Evolutionary conservation across 495 filamentous ascomycete genomes (phyloP).

Genomic region (Parachaetomium inaequale): DNA sequence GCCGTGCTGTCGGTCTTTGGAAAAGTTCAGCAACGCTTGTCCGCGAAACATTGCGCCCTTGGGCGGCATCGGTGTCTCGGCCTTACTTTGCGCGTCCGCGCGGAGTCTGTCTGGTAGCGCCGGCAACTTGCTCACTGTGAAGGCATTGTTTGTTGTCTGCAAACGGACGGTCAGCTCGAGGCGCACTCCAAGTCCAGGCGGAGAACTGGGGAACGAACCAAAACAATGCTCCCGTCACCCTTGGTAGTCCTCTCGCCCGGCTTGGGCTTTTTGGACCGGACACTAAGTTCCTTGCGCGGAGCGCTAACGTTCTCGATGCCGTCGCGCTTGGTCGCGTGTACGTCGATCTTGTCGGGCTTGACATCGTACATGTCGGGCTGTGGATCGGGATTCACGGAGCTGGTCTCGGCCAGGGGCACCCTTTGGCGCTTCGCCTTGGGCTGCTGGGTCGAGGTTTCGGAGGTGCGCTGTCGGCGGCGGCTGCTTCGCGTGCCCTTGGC

Average conservation of each 20-base stretch:
- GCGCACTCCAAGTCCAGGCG: not conserved
- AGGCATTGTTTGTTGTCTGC: constrained; percentile 83
- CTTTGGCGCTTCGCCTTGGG: constrained; percentile 70
- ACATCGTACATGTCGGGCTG: constrained; percentile 47
- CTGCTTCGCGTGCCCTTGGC: constrained; percentile 54
- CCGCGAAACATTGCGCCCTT: constrained; percentile 2
- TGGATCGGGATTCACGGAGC: constrained; percentile 45
- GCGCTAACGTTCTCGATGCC: constrained; percentile 40
- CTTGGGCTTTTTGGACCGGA: constrained; percentile 58
- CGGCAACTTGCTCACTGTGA: constrained; percentile 79
- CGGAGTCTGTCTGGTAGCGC: constrained; percentile 72
- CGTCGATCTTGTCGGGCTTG: constrained; percentile 42
- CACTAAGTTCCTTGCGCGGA: constrained; percentile 52
- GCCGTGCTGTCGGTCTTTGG: constrained; percentile 54
- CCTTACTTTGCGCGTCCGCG: constrained; percentile 56
- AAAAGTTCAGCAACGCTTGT: constrained; percentile 24
- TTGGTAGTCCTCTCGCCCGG: constrained; percentile 53
- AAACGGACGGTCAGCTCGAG: constrained; percentile 24
- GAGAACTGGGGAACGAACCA: constrained; percentile 48
- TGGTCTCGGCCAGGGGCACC: constrained; percentile 56
- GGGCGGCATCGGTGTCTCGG: constrained; percentile 30
- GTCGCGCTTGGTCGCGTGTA: constrained; percentile 43
- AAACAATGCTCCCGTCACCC: constrained; percentile 57
- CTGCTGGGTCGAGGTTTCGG: constrained; percentile 60
- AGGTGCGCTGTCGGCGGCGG: constrained; percentile 64